Base-by-base conservation (phyloP, 352 stramenopile species). In the Phytophthora fragariae region DNA sequence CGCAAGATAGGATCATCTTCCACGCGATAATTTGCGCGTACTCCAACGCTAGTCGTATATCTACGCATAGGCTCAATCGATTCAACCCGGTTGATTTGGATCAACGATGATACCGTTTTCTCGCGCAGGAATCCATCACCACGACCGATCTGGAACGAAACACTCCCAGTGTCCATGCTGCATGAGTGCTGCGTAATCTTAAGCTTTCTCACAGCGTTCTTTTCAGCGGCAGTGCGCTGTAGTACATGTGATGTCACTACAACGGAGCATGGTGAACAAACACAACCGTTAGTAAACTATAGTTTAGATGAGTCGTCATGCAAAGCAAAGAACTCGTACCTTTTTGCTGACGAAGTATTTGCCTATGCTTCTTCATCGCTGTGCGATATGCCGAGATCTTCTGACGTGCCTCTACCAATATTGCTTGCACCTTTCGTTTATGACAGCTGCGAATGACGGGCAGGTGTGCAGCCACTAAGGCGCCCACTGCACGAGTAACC, bases 1-100 rank as follows among this genome's bases (percentile, higher is more conserved):
- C 77, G 76, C n/a, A 97, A 46, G 49, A 91, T 80, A 10, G 82
- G 78, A 64, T 97, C 81, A 65, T 97, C 89, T 15, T 91, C 83
- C 7, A 81, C 76, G 8, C 66, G 72, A 62, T 77, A 74, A 37
- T 71, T 80, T 37, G 80, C 65, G 44, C 76, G 69, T n/a, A 93
- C n/a, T 6, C 72, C 75, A 55, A 87, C 72, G 44, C 71, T 83
- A 39, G 76, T 77, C 15, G 72, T 84, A 17, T 80, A 82, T 37
- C 60, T 73, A 11, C 62, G 50, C n/a, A 81, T 37, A 1, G 57
- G 55, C 21, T 21, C 65, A 50, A 71, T 50, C 37, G 65, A n/a
- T 65, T 65, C 41, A 5, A 80, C 15, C 7, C 39, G 52, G 31
- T 69, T 71, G n/a, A 70, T 53, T 46, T 73, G 63, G 49, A 72